Evolutionary conservation across 1,139 yeast species (phyloP).

Genomic region (Debaryomyces psychrophilus): DNA sequence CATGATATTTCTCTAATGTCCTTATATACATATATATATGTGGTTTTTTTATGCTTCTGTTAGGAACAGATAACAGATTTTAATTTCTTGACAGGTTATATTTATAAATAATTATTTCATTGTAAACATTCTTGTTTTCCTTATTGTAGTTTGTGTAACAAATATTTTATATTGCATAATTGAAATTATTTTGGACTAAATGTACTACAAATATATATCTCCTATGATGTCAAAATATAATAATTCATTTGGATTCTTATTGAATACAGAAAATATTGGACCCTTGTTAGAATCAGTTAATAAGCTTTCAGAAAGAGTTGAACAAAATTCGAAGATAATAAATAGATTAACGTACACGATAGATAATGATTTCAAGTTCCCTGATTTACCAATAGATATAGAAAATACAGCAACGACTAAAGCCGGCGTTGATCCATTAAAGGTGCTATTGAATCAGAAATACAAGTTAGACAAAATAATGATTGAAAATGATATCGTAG

Average conservation of each 20-base stretch:
- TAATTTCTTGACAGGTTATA: neutral
- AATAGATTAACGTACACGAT: slow-evolving; percentile 26
- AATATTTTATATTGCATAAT: slow-evolving; percentile 8
- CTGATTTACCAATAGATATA: slow-evolving; percentile 16
- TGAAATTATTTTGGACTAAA: neutral
- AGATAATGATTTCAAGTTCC: slow-evolving; percentile 29
- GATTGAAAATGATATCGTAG: slow-evolving; percentile 11
- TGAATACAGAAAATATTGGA: slow-evolving; percentile 43
- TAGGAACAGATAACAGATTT: neutral
- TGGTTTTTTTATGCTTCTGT: neutral
- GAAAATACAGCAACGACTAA: slow-evolving; percentile 8
- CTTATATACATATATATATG: slow-evolving; percentile 2
- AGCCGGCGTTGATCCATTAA: slow-evolving; percentile 9
- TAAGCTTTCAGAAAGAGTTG: slow-evolving; percentile 27
- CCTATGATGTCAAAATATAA: slow-evolving; percentile 4
- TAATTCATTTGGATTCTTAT: slow-evolving; percentile 21
- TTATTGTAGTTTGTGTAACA: slow-evolving; percentile 1
- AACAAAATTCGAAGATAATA: slow-evolving; percentile 29
- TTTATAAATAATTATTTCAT: neutral
- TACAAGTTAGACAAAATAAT: slow-evolving; percentile 10
- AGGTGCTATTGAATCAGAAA: slow-evolving; percentile 11
- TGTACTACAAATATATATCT: slow-evolving; percentile 13
- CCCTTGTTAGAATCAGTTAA: slow-evolving; percentile 32
- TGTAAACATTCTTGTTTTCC: neutral
- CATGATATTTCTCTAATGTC: slow-evolving; percentile 4